phyloP scores from a whole-genome alignment of 805 yeast genomes.

The Lipomyces spencermartinsiae region DNA sequence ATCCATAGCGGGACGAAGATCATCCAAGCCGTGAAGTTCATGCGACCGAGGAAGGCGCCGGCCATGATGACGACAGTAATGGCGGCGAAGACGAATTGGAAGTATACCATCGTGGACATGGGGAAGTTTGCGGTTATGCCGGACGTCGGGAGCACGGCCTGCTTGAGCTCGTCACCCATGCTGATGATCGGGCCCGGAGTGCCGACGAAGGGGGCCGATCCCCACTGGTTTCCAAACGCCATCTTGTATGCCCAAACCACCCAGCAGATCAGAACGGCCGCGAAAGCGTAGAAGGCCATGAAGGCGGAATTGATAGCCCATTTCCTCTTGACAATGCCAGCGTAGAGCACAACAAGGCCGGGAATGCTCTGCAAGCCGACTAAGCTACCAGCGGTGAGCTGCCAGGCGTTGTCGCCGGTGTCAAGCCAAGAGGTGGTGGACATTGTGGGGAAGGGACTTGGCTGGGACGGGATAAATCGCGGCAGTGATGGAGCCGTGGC shows the following conservation, averaged over 20 bases:
- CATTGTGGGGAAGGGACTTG: not conserved
- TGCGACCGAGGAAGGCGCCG: slow-evolving; percentile 15
- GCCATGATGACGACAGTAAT: slow-evolving; percentile 8
- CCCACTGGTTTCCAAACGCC: slow-evolving; percentile 11
- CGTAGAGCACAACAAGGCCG: slow-evolving; percentile 9
- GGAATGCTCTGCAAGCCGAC: slow-evolving; percentile 12
- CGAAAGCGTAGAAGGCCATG: slow-evolving; percentile 17
- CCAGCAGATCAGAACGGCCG: slow-evolving; percentile 8
- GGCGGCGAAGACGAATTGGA: slow-evolving; percentile 14
- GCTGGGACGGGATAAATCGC: too few relatives aligned
- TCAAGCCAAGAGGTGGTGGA: slow-evolving; percentile 8
- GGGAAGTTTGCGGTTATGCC: slow-evolving; percentile 1
- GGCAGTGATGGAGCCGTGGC: too few relatives aligned
- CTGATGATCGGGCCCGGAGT: slow-evolving; percentile 2
- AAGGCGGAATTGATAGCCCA: slow-evolving; percentile 17
- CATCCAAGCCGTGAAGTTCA: slow-evolving; percentile 17
- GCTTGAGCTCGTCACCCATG: slow-evolving; percentile 11
- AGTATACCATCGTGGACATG: slow-evolving; percentile 12
- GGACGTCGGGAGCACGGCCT: slow-evolving; percentile 1
- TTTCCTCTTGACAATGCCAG: slow-evolving; percentile 13
- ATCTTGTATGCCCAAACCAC: slow-evolving; percentile 10
- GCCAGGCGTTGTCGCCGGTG: slow-evolving; percentile 15
- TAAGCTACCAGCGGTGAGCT: slow-evolving; percentile 11
- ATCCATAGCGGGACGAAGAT: slow-evolving; percentile 10
- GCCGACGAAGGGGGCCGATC: slow-evolving; percentile 8